phyloP scores from a whole-genome alignment of 805 yeast genomes.

The Sporopachydermia lactativora region DNA sequence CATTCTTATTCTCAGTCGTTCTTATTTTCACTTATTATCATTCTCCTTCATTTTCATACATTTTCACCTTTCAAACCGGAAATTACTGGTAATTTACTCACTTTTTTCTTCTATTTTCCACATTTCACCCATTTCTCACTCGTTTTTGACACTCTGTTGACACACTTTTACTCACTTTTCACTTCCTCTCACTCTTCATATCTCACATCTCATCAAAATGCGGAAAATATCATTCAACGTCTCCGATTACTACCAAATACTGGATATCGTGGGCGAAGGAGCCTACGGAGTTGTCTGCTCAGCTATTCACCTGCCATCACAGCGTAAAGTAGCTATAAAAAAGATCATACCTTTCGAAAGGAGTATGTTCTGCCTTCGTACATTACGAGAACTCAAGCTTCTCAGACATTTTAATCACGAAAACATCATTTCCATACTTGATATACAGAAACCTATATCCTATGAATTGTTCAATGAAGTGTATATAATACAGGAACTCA shows the following conservation, averaged over 20 bases:
- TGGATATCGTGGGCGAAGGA: slow-evolving; percentile 85
- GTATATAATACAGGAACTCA: slow-evolving; percentile 73
- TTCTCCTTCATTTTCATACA: too few relatives aligned
- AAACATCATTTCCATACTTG: slow-evolving; percentile 79
- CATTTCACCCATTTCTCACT: too few relatives aligned
- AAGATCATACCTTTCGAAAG: slow-evolving; percentile 88
- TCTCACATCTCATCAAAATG: too few relatives aligned
- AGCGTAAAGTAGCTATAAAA: slow-evolving; percentile 87
- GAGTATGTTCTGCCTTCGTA: slow-evolving; percentile 76
- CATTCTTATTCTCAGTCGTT: too few relatives aligned
- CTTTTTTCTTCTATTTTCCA: too few relatives aligned
- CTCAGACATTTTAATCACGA: slow-evolving; percentile 87
- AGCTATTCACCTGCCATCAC: slow-evolving; percentile 75
- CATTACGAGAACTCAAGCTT: slow-evolving; percentile 78
- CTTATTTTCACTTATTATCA: too few relatives aligned
- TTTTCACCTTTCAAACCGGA: too few relatives aligned
- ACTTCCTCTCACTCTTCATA: too few relatives aligned
- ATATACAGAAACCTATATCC: slow-evolving; percentile 71
- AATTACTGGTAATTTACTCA: too few relatives aligned
- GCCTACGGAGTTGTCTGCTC: slow-evolving; percentile 91
- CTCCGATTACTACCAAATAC: slow-evolving; percentile 72
- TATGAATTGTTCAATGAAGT: slow-evolving; percentile 75
- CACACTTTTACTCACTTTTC: too few relatives aligned
- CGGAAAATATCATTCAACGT: slow-evolving; percentile 59
- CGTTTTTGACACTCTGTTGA: too few relatives aligned